Evolutionary conservation across 1,284 basidiomycete species (phyloP), one percentile per base, ranked within the genome.

Genomic region (Ceratobasidium theobromae): DNA sequence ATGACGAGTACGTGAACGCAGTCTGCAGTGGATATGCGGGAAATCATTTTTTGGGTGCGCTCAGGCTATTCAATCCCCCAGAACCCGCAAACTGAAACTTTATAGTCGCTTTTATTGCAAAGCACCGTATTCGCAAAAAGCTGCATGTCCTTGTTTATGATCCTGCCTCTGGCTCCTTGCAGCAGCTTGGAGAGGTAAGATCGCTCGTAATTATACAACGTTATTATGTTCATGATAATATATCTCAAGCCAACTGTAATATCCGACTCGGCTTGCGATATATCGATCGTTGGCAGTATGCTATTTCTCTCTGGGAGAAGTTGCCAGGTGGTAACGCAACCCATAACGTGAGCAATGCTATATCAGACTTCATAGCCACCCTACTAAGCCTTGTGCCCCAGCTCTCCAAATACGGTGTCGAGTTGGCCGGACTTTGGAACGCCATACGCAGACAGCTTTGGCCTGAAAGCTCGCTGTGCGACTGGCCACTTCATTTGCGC

Each of bases 341-440:
- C 55, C 16, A 33, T 35, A 27, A 30, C 27, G 55, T 60, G 25
- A 18, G 45, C 21, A 11, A 28, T 8, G 1, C 45, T 48, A 3
- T 23, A 5, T 33, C 8, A 23, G 0, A 27, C 43, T 14, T 14
- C n/a, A 14, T n/a, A n/a, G 33, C 45, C 18, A 28, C 25, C 8
- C 9, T 35, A 12, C 53, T 57, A 12, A 57, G 2, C 43, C 23
- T 43, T 43, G 3, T 23, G 16, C 18, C 30, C 25, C 6, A 60
- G 55, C n/a, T 18, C 28, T 49, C 21, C 41, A 2, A 21, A n/a
- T n/a, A 48, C 4, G 2, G 8, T 60, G 12, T 32, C 30, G 16
- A 60, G 30, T n/a, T 60, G 55, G 55, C 55, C 55, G 1, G 55
- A 33, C 5, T 60, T 60, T 18, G 30, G 30, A 6, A 18, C 55